Conservation (phyloP, 768 basidiomycete species). For the Cubamyces lactineus region DNA sequence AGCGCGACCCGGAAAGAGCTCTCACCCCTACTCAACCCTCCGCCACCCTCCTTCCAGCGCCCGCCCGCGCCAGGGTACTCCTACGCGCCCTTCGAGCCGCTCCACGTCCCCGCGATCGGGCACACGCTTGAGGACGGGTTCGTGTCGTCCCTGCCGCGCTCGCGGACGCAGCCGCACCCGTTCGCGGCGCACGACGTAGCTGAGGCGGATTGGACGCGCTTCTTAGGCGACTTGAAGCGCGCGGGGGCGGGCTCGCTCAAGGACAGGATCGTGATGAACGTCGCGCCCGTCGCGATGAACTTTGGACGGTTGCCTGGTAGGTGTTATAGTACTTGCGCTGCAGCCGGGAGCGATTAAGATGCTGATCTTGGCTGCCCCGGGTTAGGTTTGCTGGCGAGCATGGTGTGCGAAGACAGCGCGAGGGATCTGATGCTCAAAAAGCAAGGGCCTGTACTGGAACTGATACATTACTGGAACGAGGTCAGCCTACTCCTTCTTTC, state of each 20-base stretch:
- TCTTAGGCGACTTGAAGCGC: constrained; percentile 24
- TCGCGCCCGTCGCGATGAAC: constrained; percentile 12
- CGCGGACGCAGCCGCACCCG: constrained; percentile 45
- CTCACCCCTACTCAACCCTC: constrained; percentile 20
- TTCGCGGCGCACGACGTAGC: constrained; percentile 53
- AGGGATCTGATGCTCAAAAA: neutral
- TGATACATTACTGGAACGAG: constrained; percentile 52
- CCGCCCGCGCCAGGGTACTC: constrained; percentile 16
- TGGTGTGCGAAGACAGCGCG: constrained; percentile 29
- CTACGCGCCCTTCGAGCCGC: constrained; percentile 37
- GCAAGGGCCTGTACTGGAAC: constrained; percentile 4
- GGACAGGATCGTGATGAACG: constrained; percentile 18
- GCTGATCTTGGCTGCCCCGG: constrained; percentile 12
- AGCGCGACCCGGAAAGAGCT: constrained; percentile 4
- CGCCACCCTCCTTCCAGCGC: constrained; percentile 31
- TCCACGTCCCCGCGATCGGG: constrained; percentile 36
- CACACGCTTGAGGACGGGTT: constrained; percentile 48
- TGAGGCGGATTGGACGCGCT: constrained; percentile 54
- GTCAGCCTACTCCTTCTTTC: constrained; percentile 32
- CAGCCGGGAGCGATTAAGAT: constrained; percentile 8
- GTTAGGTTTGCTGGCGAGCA: constrained; percentile 37
- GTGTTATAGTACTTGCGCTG: neutral
- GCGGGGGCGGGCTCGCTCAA: constrained; percentile 10
- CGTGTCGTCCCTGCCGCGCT: constrained; percentile 46
- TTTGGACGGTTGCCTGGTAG: constrained; percentile 17